Conservation (phyloP, 768 basidiomycete genomes). For the Suillus variegatus region DNA sequence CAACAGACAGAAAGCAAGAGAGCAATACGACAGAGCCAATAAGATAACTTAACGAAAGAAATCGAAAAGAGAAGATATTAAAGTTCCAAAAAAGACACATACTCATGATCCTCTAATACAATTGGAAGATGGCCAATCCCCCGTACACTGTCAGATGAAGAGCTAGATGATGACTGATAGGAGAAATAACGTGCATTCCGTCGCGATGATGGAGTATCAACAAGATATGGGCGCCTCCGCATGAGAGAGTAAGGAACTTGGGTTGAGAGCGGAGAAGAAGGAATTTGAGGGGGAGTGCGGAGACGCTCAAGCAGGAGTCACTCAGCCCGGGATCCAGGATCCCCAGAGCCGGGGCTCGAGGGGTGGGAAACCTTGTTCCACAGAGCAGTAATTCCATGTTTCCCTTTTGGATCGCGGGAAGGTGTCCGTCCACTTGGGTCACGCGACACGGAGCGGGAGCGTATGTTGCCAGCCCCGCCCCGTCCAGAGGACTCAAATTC, state of each 20-base stretch:
- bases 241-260: slow-evolving; percentile 1
- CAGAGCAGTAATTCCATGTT: slow-evolving; percentile 31
- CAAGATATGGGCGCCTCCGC: slow-evolving; percentile 1
- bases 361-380: slow-evolving; percentile 32
- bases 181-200: slow-evolving; percentile 1
- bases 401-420: slow-evolving; percentile 24
- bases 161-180: slow-evolving; percentile 1
- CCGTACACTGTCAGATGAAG: neutral
- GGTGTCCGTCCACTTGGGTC: slow-evolving; percentile 25
- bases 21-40: neutral
- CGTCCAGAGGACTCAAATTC: slow-evolving; percentile 51
- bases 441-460: slow-evolving; percentile 37
- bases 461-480: slow-evolving; percentile 66
- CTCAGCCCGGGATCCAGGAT: neutral
- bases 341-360: neutral
- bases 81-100: slow-evolving; percentile 14
- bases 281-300: neutral
- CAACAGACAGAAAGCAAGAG: neutral
- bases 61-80: neutral
- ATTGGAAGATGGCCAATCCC: slow-evolving; percentile 2
- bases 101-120: slow-evolving; percentile 14
- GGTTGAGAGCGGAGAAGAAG: neutral
- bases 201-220: neutral
- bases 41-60: neutral
- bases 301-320: slow-evolving; percentile 5